phyloP scores from a whole-genome alignment of 2,329 filamentous ascomycete genomes.

The Aureobasidium sp. region DNA sequence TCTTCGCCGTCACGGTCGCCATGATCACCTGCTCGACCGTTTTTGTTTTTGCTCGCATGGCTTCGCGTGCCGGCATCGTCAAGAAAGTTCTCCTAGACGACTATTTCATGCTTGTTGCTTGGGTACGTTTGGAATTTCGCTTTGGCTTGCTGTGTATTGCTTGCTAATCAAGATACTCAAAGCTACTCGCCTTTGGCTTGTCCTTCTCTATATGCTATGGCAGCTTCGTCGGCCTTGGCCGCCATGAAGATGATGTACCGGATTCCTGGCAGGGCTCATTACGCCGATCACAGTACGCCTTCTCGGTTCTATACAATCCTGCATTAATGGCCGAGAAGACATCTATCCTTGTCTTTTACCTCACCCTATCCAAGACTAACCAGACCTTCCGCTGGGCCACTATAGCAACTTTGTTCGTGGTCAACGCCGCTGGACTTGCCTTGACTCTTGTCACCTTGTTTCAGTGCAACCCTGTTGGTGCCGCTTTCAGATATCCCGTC shows the following conservation, averaged over 20 bases:
- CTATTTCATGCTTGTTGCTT: constrained; percentile 71
- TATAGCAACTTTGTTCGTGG: constrained; percentile 67
- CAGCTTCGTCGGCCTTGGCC: constrained; percentile 57
- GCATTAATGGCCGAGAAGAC: constrained; percentile 86
- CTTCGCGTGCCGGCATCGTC: constrained; percentile 66
- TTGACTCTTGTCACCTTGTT: constrained; percentile 82
- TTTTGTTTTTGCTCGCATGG: constrained; percentile 66
- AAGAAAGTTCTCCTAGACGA: constrained; percentile 67
- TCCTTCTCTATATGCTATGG: constrained; percentile 59
- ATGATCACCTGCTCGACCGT: constrained; percentile 62
- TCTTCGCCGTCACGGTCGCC: constrained; percentile 61
- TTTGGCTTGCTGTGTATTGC: background rate
- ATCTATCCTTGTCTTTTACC: constrained; percentile 85
- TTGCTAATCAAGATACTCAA: background rate
- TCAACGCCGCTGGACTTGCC: constrained; percentile 69
- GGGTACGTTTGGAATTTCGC: constrained; percentile 40
- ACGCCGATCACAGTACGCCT: constrained; percentile 50
- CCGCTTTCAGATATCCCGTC: constrained; percentile 50
- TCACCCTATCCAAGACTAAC: constrained; percentile 72
- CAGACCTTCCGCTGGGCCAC: constrained; percentile 71
- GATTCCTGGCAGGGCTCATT: constrained; percentile 41
- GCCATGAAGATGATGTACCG: constrained; percentile 54
- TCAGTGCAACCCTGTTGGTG: constrained; percentile 68
- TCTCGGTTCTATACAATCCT: constrained; percentile 64
- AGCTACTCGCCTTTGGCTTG: constrained; percentile 52